Percentiles rank a stretch among this genome's conserved stretches.
Conservation (phyloP, 495 filamentous ascomycete genomes). For the Tuber calosporum region DNA sequence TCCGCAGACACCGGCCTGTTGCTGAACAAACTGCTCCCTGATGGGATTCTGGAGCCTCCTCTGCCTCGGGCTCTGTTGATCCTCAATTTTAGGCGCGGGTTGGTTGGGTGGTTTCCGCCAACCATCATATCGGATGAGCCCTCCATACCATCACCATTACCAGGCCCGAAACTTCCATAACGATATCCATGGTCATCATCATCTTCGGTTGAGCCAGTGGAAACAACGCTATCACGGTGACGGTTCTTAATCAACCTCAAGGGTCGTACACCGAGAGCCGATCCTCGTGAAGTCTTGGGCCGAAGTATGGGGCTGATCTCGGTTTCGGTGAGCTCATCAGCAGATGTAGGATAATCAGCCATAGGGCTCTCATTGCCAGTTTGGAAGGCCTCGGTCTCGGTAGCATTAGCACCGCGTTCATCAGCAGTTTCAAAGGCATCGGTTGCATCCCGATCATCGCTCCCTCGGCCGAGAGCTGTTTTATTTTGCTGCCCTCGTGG, state of each 20-base stretch:
- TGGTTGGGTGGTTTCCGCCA: conserved; percentile 16
- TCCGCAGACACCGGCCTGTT: conserved; percentile 8
- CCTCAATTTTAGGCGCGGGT: conserved; percentile 35
- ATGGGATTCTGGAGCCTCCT: conserved; percentile 20
- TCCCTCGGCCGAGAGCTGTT: conserved; percentile 42
- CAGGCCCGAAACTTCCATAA: conserved; percentile 14
- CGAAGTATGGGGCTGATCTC: conserved; percentile 54
- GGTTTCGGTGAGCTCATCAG: conserved; percentile 80
- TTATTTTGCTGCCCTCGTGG: conserved; percentile 14
- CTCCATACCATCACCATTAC: conserved; percentile 1
- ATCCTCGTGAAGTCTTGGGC: conserved; percentile 40
- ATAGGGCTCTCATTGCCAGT: conserved; percentile 77
- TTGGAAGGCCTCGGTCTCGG: conserved; percentile 90
- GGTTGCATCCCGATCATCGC: conserved; percentile 45
- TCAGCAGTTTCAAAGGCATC: conserved; percentile 81
- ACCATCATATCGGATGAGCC: conserved; percentile 14
- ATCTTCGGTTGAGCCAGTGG: conserved; percentile 80
- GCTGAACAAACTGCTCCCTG: conserved; percentile 31
- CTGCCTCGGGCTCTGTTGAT: conserved; percentile 35
- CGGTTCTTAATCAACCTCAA: conserved; percentile 47
- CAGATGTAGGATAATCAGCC: conserved; percentile 56
- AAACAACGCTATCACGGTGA: conserved; percentile 64
- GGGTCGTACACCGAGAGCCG: conserved; percentile 43
- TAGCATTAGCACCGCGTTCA: conserved; percentile 68
- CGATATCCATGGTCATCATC: conserved; percentile 62